Conservation (phyloP, 768 basidiomycete species). For the Pleurotus salmoneostramineus region DNA sequence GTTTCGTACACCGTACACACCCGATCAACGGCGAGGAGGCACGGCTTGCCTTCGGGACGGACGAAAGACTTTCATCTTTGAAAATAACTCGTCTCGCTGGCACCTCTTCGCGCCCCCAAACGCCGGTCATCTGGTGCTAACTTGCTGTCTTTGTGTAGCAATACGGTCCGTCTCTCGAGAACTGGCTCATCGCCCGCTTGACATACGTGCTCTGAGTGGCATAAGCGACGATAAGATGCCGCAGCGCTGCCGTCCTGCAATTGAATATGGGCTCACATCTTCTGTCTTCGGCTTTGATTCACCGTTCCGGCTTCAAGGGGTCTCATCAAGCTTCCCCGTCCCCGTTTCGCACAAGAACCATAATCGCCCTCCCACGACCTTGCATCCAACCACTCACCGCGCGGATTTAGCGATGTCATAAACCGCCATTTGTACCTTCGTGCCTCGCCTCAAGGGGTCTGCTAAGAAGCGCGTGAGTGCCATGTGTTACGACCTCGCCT, state of each 20-base stretch:
- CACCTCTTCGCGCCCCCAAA: neutral
- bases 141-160: neutral
- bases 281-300: constrained; percentile 2
- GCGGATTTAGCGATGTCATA: constrained; percentile 8
- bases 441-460: constrained; percentile 2
- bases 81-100: neutral
- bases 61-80: neutral
- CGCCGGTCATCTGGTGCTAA: too few species aligned
- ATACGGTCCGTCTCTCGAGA: neutral
- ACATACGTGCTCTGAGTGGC: too few species aligned
- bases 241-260: neutral
- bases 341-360: constrained; percentile 1
- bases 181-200: too few species aligned
- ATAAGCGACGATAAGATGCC: neutral
- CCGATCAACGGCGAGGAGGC: constrained; percentile 2
- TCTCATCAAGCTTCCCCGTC: constrained; percentile 3
- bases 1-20: neutral
- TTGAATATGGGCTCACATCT: neutral
- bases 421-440: constrained; percentile 1
- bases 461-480: constrained; percentile 4
- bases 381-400: neutral
- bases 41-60: neutral
- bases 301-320: neutral
- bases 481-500: neutral
- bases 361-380: constrained; percentile 2